These are phyloP conservation scores for Ensete ventricosum DNA, from an alignment of 176 grass and related monocot genomes.

Conservation along the genomic window DNA sequence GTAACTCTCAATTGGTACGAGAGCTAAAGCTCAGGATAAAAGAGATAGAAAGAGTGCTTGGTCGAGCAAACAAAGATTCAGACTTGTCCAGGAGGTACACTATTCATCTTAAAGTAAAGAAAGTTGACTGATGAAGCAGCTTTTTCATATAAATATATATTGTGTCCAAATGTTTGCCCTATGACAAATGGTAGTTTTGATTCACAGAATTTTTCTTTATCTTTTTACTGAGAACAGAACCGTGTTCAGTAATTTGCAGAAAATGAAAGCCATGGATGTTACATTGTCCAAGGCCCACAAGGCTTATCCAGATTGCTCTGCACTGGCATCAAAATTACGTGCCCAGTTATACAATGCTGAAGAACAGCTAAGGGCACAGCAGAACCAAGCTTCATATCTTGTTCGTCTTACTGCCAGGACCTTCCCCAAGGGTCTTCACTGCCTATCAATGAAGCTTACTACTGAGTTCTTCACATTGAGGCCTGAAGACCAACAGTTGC, in stretches of 20 bases:
- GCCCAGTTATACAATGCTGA: constrained; percentile 64
- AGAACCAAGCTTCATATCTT: constrained; percentile 62
- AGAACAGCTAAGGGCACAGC: constrained; percentile 63
- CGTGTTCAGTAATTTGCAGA: constrained; percentile 60
- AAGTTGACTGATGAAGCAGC: neutral
- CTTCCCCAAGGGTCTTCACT: constrained; percentile 79
- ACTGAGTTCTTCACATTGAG: constrained; percentile 54
- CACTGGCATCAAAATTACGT: constrained; percentile 55
- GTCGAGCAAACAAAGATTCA: constrained; percentile 33
- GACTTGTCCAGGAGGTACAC: constrained; percentile 53
- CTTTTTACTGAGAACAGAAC: constrained; percentile 31
- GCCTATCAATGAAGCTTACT: constrained; percentile 66
- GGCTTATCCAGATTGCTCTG: constrained; percentile 56
- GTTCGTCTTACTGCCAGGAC: constrained; percentile 58
- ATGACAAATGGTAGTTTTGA: neutral
- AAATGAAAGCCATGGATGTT: constrained; percentile 60
- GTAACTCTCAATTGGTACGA: constrained; percentile 39
- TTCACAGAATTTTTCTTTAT: constrained; percentile 2
- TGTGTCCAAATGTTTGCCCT: neutral
- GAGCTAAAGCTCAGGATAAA: constrained; percentile 76
- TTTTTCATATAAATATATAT: neutral
- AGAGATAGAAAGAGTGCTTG: constrained; percentile 58
- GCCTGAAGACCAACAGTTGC: constrained; percentile 37
- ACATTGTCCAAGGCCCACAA: constrained; percentile 53
- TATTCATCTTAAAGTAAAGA: neutral